phyloP scores from a whole-genome alignment of 208 protist species.

The Crithidia thermophila region DNA sequence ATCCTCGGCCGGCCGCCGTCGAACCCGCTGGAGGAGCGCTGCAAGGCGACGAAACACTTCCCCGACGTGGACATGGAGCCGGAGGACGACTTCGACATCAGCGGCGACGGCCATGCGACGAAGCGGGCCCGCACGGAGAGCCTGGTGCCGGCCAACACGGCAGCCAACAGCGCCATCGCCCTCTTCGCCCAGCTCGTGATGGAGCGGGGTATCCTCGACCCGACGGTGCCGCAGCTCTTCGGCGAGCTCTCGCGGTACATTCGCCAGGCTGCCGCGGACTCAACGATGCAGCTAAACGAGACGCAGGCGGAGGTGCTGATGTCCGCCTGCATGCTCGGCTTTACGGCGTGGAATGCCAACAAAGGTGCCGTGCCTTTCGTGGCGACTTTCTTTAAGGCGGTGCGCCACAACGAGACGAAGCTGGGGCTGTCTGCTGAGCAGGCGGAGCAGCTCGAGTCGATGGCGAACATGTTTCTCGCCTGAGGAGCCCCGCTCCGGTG shows the following conservation, averaged over 20 bases:
- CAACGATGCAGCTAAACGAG: constrained; percentile 41
- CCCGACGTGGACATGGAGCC: constrained; percentile 78
- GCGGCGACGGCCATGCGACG: constrained; percentile 21
- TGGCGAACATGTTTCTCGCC: constrained; percentile 62
- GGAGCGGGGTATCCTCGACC: constrained; percentile 83
- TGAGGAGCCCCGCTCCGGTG: constrained; percentile 3
- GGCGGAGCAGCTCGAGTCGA: constrained; percentile 62
- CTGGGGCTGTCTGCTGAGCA: constrained; percentile 60
- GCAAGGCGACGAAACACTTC: constrained; percentile 74
- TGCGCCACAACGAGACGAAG: constrained; percentile 54
- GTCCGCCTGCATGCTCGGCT: constrained; percentile 76
- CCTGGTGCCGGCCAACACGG: constrained; percentile 52
- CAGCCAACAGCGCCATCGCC: constrained; percentile 55
- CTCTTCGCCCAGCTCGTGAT: constrained; percentile 76
- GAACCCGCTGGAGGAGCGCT: constrained; percentile 64
- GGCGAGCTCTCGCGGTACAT: constrained; percentile 60
- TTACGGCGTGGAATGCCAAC: constrained; percentile 81
- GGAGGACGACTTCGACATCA: constrained; percentile 42
- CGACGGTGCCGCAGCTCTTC: constrained; percentile 53
- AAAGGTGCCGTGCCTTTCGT: constrained; percentile 56
- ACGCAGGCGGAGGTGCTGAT: constrained; percentile 70
- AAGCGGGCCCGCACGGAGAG: constrained; percentile 57
- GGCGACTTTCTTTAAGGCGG: constrained; percentile 62
- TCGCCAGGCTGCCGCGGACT: constrained; percentile 41
- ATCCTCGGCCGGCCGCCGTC: constrained; percentile 60